Conservation (phyloP, 225 moss, liverwort and hornwort genomes). For the Lunularia cruciata region DNA sequence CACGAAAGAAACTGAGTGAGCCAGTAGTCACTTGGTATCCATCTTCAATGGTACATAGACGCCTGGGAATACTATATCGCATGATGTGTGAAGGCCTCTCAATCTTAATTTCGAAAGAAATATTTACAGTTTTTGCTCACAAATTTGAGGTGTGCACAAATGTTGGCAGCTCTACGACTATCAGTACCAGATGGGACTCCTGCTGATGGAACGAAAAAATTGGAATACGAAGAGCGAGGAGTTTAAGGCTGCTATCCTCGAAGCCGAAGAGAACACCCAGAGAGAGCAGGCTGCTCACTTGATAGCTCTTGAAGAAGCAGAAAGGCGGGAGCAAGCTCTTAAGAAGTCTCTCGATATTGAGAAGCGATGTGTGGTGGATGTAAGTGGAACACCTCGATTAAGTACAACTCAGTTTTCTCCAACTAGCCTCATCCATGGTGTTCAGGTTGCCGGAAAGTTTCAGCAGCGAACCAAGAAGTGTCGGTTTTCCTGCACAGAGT, state of each 20-base stretch:
- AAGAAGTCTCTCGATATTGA: constrained; percentile 77
- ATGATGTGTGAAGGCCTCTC: no score
- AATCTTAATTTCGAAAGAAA: no score
- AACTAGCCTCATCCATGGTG: no score
- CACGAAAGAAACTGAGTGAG: no score
- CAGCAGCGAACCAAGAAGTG: no score
- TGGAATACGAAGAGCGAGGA: constrained; percentile 84
- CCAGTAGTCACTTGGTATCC: no score
- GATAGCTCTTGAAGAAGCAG: constrained; percentile 69
- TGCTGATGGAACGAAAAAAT: constrained; percentile 85
- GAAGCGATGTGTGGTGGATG: constrained; percentile 87
- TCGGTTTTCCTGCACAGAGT: no score
- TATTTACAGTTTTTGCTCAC: no score
- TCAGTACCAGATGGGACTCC: constrained; percentile 97
- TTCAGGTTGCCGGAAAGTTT: no score
- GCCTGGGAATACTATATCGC: no score
- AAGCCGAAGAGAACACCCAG: constrained; percentile 74
- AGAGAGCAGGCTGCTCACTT: constrained; percentile 93
- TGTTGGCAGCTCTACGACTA: constrained; percentile 84
- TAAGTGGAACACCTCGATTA: constrained; percentile 40
- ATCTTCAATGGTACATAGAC: no score
- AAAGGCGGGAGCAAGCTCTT: constrained; percentile 66
- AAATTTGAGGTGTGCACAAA: neutral
- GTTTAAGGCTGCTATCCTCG: constrained; percentile 57
- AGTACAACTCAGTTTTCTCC: neutral